Percentiles rank a stretch among this genome's conserved stretches.
phyloP scores from a whole-genome alignment of 805 yeast species.

The Naumovozyma dairenensis region DNA sequence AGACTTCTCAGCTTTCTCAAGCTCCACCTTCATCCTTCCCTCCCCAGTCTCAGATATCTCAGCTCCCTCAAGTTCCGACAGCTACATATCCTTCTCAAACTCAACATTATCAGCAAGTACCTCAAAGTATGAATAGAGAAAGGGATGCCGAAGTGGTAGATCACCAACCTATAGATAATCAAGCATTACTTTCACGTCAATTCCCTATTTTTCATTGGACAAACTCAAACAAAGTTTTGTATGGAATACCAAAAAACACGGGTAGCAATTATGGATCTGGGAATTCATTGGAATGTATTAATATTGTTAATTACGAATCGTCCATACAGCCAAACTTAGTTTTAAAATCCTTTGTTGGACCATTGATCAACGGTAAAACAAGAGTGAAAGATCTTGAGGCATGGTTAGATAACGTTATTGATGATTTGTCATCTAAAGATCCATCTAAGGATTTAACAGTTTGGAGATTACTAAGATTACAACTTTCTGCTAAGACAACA shows the following conservation, averaged over 20 bases:
- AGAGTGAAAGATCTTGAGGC: slow-evolving; percentile 60
- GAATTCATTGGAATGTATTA: slow-evolving; percentile 20
- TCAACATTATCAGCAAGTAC: too few relatives aligned
- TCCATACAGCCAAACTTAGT: slow-evolving; percentile 26
- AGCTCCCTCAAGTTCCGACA: too few relatives aligned
- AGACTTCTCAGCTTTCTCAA: too few relatives aligned
- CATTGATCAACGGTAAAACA: slow-evolving; percentile 43
- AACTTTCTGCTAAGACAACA: slow-evolving; percentile 16
- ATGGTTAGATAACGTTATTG: slow-evolving; percentile 43
- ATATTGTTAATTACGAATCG: slow-evolving; percentile 29
- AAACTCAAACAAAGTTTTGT: slow-evolving; percentile 35
- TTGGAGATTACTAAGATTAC: slow-evolving; percentile 19
- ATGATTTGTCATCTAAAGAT: slow-evolving; percentile 13
- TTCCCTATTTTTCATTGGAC: slow-evolving; percentile 73
- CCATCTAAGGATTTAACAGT: slow-evolving; percentile 15
- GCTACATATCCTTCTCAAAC: too few relatives aligned
- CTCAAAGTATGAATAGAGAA: too few relatives aligned
- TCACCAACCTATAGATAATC: slow-evolving; percentile 35
- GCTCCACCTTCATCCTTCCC: too few relatives aligned
- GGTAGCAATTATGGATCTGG: slow-evolving; percentile 17
- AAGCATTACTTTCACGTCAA: slow-evolving; percentile 47
- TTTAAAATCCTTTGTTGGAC: slow-evolving; percentile 36
- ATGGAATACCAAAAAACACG: slow-evolving; percentile 33
- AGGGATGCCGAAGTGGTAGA: too few relatives aligned
- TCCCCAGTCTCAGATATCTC: too few relatives aligned